Base-by-base conservation (phyloP, 441 rosid species). In the Eruca vesicaria region DNA sequence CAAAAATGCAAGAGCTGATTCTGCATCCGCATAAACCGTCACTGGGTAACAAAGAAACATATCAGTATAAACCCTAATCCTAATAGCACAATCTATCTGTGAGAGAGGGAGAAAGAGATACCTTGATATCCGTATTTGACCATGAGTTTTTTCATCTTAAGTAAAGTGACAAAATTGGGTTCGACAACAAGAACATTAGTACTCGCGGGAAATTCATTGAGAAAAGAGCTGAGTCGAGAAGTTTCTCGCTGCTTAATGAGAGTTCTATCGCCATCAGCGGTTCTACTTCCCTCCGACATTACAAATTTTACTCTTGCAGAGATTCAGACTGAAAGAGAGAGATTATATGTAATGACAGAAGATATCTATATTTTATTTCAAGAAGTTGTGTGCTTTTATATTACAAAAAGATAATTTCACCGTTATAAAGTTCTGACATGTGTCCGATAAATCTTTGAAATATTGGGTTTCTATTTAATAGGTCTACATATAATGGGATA, bases 181-280 rank as follows among this genome's bases (percentile, higher is more conserved):
- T 76, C 79, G 35, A 76, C 75, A 6, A 76, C 41, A 56, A 76
- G 66, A 41, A 70, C 6, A 58, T 59, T 68, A 23, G 36, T 23
- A 31, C 5, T 59, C 6, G 8, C 19, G 2, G 68, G 68, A 67
- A 48, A 10, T 16, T 45, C 3, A 0, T 9, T 8, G 41, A 33
- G 53, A 12, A 5, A 19, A 67, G 41, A 45, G 4, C 14, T 57
- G 28, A 20, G 19, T 43, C 66, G 66, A 73, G 77, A 66, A 31
- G 65, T 11, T 63, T 60, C 78, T 48, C 18, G 16, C 50, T 43
- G 50, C 50, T 43, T 43, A 43, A 43, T 14, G 6, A 43, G 50
- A 43, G 50, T 43, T 43, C 16, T 43, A 43, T 14, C 18, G 50
- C 28, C 48, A 53, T 10, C 57, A 45, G 5, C 19, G 65, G 16